Evolutionary conservation across 1,139 yeast genomes (phyloP).

Genomic region (Geotrichum citri-aurantii): DNA sequence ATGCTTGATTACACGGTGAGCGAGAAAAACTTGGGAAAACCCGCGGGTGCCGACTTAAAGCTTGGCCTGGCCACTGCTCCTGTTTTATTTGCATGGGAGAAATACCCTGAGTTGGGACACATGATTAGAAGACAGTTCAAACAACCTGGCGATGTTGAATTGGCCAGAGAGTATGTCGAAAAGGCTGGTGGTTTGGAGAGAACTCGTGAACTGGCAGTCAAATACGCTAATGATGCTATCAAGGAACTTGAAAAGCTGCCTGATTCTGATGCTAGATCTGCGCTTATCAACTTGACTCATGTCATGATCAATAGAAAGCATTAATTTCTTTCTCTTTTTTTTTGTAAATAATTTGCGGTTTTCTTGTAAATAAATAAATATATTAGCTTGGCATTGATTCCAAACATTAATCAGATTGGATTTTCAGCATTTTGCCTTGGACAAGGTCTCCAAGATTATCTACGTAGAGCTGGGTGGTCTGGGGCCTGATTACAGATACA

Average conservation of each 20-base stretch:
- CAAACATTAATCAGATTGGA: background rate
- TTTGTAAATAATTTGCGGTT: background rate
- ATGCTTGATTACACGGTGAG: conserved; percentile 89
- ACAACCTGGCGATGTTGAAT: conserved; percentile 74
- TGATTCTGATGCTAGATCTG: conserved; percentile 82
- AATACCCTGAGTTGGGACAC: conserved; percentile 76
- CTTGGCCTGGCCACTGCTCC: conserved; percentile 97
- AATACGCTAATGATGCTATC: conserved; percentile 72
- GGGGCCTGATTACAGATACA: too few species aligned
- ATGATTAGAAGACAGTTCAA: conserved; percentile 78
- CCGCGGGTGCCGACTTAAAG: conserved; percentile 90
- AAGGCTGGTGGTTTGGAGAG: conserved; percentile 68
- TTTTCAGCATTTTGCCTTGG: too few species aligned
- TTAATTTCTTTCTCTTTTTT: conserved; percentile 13
- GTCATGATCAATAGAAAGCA: conserved; percentile 69
- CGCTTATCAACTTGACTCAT: conserved; percentile 77
- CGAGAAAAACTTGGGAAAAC: conserved; percentile 80
- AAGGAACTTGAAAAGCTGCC: conserved; percentile 64
- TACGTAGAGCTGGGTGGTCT: too few species aligned
- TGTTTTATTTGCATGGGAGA: conserved; percentile 87
- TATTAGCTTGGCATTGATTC: background rate
- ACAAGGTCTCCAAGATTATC: too few species aligned
- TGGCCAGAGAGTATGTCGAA: conserved; percentile 68
- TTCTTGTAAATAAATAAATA: background rate
- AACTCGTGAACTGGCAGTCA: conserved; percentile 71